Conservation (phyloP, 495 filamentous ascomycete genomes). For the Tuber umbilicatum region DNA sequence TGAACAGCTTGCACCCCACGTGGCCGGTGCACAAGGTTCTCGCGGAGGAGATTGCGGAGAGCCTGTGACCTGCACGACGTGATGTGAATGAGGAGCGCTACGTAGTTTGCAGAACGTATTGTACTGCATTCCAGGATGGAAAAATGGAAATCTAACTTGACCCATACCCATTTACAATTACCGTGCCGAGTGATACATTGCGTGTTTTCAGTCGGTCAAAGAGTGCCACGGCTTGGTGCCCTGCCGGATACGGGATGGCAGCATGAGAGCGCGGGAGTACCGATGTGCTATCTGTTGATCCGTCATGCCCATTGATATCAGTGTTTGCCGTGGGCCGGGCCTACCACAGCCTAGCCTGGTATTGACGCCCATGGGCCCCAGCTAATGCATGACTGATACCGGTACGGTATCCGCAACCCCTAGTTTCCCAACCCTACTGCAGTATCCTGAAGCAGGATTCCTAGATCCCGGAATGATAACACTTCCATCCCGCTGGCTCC, state of each 20-base stretch:
- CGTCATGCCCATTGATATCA: not conserved
- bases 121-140: not conserved
- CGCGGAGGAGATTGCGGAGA: constrained; percentile 48
- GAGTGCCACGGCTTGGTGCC: not conserved
- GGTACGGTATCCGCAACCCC: too few relatives aligned
- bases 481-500: too few relatives aligned
- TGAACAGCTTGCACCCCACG: constrained; percentile 58
- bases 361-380: too few relatives aligned
- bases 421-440: too few relatives aligned
- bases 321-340: too few relatives aligned
- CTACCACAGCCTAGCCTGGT: too few relatives aligned
- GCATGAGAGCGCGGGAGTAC: not conserved
- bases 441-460: too few relatives aligned
- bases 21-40: constrained; percentile 54
- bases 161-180: not conserved
- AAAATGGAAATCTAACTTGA: not conserved
- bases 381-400: too few relatives aligned
- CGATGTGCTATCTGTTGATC: not conserved
- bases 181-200: not conserved
- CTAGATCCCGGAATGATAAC: too few relatives aligned
- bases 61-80: constrained; percentile 17
- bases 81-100: not conserved
- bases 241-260: not conserved
- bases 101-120: not conserved
- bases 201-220: not conserved